Conservation (phyloP, 495 filamentous ascomycete species). For the Umbilicaria muhlenbergii region DNA sequence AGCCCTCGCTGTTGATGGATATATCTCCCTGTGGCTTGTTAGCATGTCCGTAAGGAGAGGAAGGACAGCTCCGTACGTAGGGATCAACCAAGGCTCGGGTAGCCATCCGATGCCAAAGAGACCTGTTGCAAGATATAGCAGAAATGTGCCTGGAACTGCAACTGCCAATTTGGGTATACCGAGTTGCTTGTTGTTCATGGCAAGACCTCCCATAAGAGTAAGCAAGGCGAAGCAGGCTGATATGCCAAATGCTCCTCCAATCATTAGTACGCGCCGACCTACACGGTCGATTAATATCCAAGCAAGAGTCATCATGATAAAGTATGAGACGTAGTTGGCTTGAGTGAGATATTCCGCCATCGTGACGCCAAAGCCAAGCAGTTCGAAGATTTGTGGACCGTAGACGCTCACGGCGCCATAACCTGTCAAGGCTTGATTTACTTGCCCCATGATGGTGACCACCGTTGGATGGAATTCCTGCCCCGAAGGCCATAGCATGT, state of each 20-base stretch:
- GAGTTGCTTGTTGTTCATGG: constrained; percentile 17
- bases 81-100: constrained; percentile 38
- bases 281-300: constrained; percentile 35
- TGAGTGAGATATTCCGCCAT: constrained; percentile 33
- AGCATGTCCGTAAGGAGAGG: too few species aligned
- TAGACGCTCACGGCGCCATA: constrained; percentile 42
- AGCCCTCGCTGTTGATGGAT: constrained; percentile 34
- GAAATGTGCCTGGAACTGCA: constrained; percentile 28
- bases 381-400: constrained; percentile 40
- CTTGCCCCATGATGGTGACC: constrained; percentile 40
- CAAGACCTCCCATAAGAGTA: constrained; percentile 28
- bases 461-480: constrained; percentile 36
- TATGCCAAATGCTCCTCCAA: constrained; percentile 29
- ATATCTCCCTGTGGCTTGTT: constrained; percentile 25
- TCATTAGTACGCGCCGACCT: constrained; percentile 35
- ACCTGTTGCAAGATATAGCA: constrained; percentile 33
- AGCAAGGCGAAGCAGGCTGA: constrained; percentile 28
- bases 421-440: constrained; percentile 40
- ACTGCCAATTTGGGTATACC: constrained; percentile 20
- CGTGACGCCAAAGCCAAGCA: constrained; percentile 30
- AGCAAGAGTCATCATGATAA: constrained; percentile 36
- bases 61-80: constrained; percentile 16
- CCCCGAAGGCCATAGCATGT: constrained; percentile 29
- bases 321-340: constrained; percentile 39
- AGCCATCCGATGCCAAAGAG: constrained; percentile 44